A percentile compares a stretch with the other conserved stretches of the same genome.
Conservation (phyloP, 179 eudicot genomes). For the Monotropa hypopitys region DNA sequence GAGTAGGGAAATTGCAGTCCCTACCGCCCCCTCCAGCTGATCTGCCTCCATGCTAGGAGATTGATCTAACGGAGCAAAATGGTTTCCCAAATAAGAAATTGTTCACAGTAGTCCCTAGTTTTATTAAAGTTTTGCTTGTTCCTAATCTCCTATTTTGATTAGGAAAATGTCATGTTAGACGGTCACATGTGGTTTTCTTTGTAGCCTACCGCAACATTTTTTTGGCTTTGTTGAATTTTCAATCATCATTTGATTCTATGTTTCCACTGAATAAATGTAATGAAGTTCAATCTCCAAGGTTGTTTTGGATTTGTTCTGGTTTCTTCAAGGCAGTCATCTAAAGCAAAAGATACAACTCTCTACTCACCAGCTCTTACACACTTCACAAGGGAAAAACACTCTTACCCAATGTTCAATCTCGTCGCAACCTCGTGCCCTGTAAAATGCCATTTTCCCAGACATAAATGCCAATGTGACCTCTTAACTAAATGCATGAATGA, state of each 20-base stretch:
- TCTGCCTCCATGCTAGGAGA: conserved; percentile 43
- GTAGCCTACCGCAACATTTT: background rate
- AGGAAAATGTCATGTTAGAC: background rate
- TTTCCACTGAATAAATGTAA: background rate
- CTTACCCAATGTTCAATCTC: background rate
- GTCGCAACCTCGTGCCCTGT: background rate
- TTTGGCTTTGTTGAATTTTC: background rate
- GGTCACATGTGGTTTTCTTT: background rate
- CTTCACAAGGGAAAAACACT: background rate
- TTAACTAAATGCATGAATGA: background rate
- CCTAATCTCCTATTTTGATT: background rate
- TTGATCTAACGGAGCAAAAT: background rate
- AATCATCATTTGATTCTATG: background rate
- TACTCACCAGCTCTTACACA: background rate
- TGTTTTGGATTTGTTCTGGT: background rate
- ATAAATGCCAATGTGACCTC: background rate
- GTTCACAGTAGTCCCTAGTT: background rate
- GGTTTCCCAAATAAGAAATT: background rate
- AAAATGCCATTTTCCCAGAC: background rate
- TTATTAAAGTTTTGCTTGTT: background rate
- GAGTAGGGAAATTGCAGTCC: conserved; percentile 44
- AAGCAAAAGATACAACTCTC: background rate
- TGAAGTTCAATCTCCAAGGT: background rate
- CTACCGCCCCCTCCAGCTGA: conserved; percentile 56
- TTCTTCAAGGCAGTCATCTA: background rate